These are phyloP conservation scores for Rhypophila decipiens DNA, from an alignment of 495 filamentous ascomycete genomes.

Conservation along the genomic window DNA sequence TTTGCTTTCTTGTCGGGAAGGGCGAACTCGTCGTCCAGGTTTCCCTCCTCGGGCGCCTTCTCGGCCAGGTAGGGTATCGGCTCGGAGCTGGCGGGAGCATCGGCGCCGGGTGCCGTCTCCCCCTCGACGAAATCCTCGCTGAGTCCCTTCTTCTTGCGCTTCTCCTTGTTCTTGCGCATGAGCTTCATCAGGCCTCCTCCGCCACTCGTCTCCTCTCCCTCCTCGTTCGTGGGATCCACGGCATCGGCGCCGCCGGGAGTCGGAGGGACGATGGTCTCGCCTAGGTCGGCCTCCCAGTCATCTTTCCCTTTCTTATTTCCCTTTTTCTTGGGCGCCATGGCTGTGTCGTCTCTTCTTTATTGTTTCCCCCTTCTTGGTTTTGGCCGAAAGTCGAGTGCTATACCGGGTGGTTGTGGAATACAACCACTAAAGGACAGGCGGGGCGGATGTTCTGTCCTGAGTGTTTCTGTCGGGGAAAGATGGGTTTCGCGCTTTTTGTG, in stretches of 20 bases:
- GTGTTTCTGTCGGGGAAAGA: too few species aligned
- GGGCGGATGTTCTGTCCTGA: too few species aligned
- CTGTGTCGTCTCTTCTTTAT: constrained; percentile 12
- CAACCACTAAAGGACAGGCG: too few species aligned
- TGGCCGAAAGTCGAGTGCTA: neutral
- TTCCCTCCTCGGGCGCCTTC: constrained; percentile 80
- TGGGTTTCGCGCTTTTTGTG: too few species aligned
- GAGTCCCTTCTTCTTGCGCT: constrained; percentile 89
- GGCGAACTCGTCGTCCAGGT: constrained; percentile 79
- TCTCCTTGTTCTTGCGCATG: constrained; percentile 81
- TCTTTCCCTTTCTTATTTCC: constrained; percentile 79
- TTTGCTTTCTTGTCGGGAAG: constrained; percentile 89
- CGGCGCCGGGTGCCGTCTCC: constrained; percentile 47
- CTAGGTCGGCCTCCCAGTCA: constrained; percentile 96
- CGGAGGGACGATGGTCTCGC: constrained; percentile 58
- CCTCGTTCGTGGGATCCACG: constrained; percentile 38
- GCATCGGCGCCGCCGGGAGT: constrained; percentile 31
- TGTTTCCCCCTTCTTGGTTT: neutral
- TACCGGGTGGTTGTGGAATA: too few species aligned
- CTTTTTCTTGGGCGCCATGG: constrained; percentile 94
- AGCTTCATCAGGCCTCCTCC: constrained; percentile 74
- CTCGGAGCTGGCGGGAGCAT: constrained; percentile 22
- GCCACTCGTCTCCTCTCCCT: constrained; percentile 43
- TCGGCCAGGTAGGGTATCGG: constrained; percentile 46
- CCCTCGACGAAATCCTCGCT: constrained; percentile 68